phyloP scores from a whole-genome alignment of 805 yeast genomes.

The Candida maris region DNA sequence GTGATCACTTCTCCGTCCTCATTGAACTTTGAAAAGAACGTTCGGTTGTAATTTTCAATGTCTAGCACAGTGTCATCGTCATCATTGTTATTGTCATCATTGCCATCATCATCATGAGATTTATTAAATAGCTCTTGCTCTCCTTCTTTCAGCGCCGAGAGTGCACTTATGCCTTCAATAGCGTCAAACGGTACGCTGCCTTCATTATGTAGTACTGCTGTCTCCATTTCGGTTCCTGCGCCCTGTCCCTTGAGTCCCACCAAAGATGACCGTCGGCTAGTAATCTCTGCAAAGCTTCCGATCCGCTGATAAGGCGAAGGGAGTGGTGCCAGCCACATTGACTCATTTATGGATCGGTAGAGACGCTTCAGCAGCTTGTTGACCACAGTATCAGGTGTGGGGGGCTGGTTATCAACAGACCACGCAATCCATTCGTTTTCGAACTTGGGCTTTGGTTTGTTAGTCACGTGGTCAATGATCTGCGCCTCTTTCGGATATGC shows the following conservation, averaged over 20 bases:
- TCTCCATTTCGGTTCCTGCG: not conserved
- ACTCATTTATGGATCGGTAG: conserved; percentile 41
- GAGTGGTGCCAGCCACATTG: conserved; percentile 15
- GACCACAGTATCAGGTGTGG: conserved; percentile 34
- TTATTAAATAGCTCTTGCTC: not conserved
- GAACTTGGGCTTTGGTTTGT: conserved; percentile 4
- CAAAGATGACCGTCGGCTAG: conserved; percentile 12
- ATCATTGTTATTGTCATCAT: conserved; percentile 5
- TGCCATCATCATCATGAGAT: conserved; percentile 7
- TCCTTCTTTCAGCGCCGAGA: conserved; percentile 1
- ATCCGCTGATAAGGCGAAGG: conserved; percentile 22
- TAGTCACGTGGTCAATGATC: conserved; percentile 4
- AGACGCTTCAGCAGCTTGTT: conserved; percentile 45
- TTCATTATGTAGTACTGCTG: not conserved
- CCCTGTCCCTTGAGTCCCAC: conserved; percentile 1
- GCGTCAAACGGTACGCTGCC: conserved; percentile 3
- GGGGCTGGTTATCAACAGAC: conserved; percentile 31
- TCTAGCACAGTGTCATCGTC: conserved; percentile 15
- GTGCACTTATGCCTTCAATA: conserved; percentile 3
- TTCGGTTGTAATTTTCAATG: conserved; percentile 24
- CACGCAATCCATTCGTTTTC: conserved; percentile 29
- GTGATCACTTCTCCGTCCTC: conserved; percentile 23
- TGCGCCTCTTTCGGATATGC: conserved; percentile 23
- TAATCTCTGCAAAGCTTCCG: conserved; percentile 28
- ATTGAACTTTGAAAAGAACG: conserved; percentile 26